Base-by-base conservation (phyloP, 768 basidiomycete species). In the Pulveroboletus sp. region DNA sequence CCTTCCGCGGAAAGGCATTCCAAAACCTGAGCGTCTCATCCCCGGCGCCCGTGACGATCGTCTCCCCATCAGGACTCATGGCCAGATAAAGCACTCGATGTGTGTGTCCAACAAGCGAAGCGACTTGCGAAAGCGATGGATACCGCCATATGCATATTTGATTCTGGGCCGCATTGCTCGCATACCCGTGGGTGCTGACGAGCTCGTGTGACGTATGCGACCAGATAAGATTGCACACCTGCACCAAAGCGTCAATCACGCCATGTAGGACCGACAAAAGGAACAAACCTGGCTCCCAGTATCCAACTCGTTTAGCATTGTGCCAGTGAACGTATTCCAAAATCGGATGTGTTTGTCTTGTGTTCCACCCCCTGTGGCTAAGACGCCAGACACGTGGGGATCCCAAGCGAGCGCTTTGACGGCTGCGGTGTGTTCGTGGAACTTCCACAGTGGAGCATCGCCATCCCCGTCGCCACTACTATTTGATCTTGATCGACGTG, bases 331-430 rank as follows among this genome's bases (percentile, higher is more conserved):
- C 7, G 88, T 90, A 64, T 99, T 98, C 95, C 97, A 99, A 64
- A 97, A 97, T 50, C 94, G 76, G 38, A 99, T 94, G 63, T 94
- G 95, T 69, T 94, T 95, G 66, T 98, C 97, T 58, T 97, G 94
- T n/a, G 95, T 99, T 8, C 95, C 97, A 10, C 95, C 95, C 6
- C 97, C 97, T 7, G 90, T 93, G 1, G 95, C 97, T 29, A 98
- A 71, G 2, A 97, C 78, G 2, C 94, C 93, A 11, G 85, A 75
- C 38, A 95, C 78, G 69, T 99, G 97, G 6, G 95, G 94, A 67
- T 93, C 94, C 95, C 97, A 99, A 6, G 95, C 94, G 24, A 99
- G 84, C 6, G 95, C 95, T 62, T 98, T 98, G 47, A 99, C 95
- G 4, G 95, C 95, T 2, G 97, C 95, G 3, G 87, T 87, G 65